These are phyloP conservation scores for Circinella minor DNA, from an alignment of 371 early-diverging fungal genomes.

Conservation along the genomic window DNA sequence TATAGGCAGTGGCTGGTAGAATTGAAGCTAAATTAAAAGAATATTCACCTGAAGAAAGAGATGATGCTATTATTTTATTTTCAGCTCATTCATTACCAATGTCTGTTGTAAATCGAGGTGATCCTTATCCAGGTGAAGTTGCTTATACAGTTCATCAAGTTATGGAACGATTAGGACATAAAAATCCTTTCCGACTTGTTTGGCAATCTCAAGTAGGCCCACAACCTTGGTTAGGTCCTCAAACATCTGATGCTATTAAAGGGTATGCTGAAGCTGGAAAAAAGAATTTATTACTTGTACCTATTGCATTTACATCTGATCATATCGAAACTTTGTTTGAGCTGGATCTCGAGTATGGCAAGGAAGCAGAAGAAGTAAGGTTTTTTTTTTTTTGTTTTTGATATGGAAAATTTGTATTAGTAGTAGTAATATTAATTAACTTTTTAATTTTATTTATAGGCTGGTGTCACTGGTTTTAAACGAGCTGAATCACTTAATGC, in stretches of 20 bases:
- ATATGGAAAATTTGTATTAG: no score
- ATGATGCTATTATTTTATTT: slow-evolving; percentile 84
- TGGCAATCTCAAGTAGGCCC: slow-evolving; percentile 99
- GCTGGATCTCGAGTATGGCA: slow-evolving; percentile 89
- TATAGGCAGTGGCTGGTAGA: slow-evolving; percentile 71
- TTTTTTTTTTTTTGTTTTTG: no score
- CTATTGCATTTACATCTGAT: slow-evolving; percentile 95
- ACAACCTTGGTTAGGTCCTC: slow-evolving; percentile 91
- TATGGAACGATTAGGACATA: slow-evolving; percentile 69
- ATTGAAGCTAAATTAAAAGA: slow-evolving; percentile 72
- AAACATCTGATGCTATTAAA: slow-evolving; percentile 82
- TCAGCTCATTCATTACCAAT: slow-evolving; percentile 97
- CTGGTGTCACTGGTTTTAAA: slow-evolving; percentile 81
- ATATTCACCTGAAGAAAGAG: slow-evolving; percentile 69
- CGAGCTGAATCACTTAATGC: slow-evolving; percentile 93
- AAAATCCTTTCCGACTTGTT: slow-evolving; percentile 89
- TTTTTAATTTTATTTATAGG: slow-evolving; percentile 21
- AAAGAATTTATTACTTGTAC: slow-evolving; percentile 84
- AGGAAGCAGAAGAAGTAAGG: slow-evolving; percentile 86
- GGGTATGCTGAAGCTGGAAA: slow-evolving; percentile 77
- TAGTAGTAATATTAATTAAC: not conserved
- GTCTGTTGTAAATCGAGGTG: slow-evolving; percentile 89
- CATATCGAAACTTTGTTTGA: slow-evolving; percentile 97
- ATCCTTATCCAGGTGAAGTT: slow-evolving; percentile 91
- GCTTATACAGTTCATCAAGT: slow-evolving; percentile 90